A percentile compares a stretch with the other conserved stretches of the same genome.
Conservation (phyloP, 2,329 filamentous ascomycete genomes). For the Aspergillus brunneoviolaceus region DNA sequence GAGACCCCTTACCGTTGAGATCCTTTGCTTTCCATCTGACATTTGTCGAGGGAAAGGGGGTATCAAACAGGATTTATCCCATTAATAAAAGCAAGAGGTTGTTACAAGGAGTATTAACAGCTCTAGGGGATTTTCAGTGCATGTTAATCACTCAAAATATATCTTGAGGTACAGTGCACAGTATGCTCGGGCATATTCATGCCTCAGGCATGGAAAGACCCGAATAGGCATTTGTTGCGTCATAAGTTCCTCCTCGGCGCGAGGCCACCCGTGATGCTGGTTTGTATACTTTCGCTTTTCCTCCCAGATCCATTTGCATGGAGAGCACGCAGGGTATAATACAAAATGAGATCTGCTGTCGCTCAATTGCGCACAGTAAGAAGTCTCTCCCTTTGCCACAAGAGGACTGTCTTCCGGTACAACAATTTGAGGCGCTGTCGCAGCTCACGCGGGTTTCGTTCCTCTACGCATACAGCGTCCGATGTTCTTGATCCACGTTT, state of each 20-base stretch:
- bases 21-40: background rate
- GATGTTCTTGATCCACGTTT: constrained; percentile 49
- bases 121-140: too few relatives aligned
- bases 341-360: constrained; percentile 24
- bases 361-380: constrained; percentile 5
- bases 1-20: background rate
- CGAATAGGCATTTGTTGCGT: background rate
- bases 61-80: too few relatives aligned
- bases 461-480: constrained; percentile 13
- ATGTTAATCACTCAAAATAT: background rate
- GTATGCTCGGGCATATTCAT: background rate
- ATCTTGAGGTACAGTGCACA: background rate
- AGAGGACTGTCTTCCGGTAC: background rate
- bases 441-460: constrained; percentile 19
- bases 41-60: background rate
- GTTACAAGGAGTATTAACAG: too few relatives aligned
- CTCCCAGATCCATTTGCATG: background rate
- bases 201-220: constrained; percentile 7
- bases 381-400: background rate
- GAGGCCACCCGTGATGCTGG: background rate
- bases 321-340: background rate
- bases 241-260: background rate
- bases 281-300: background rate
- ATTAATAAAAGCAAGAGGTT: too few relatives aligned
- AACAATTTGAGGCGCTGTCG: background rate